These are phyloP conservation scores for Pleurotus sapidus DNA, from an alignment of 768 basidiomycete genomes.

Conservation along the genomic window DNA sequence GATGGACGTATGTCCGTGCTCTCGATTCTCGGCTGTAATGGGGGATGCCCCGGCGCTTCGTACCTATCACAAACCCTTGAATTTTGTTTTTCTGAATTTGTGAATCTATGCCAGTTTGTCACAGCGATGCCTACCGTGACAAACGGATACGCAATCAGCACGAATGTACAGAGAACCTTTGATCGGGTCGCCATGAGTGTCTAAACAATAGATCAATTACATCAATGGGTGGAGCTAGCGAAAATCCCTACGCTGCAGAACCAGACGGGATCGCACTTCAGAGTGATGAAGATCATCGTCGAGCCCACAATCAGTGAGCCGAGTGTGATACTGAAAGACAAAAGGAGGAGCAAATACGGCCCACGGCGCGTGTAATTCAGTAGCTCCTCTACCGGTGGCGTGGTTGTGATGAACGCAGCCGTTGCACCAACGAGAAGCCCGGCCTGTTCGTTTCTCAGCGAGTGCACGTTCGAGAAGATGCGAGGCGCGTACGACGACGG, in stretches of 20 bases:
- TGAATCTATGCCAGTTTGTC: no score
- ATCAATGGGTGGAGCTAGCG: no score
- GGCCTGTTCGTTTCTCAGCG: neutral
- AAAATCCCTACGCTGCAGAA: neutral
- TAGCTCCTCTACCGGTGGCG: neutral
- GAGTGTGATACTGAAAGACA: neutral
- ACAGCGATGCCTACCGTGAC: constrained; percentile 65
- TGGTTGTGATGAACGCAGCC: neutral
- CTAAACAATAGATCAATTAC: neutral
- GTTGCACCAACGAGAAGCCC: neutral
- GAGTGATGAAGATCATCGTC: neutral
- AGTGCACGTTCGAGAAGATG: neutral
- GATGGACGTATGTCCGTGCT: no score
- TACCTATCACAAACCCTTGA: no score
- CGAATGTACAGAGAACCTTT: neutral
- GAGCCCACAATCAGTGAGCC: neutral
- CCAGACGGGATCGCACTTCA: neutral
- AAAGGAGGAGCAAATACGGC: neutral
- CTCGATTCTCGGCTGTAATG: no score
- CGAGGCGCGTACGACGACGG: neutral
- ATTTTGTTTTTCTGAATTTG: no score
- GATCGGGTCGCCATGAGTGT: constrained; percentile 45
- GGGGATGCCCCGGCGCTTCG: no score
- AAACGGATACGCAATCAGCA: constrained; percentile 24
- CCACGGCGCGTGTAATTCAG: neutral